phyloP scores from a whole-genome alignment of 2,329 filamentous ascomycete genomes.

The Ophiostoma populinum region DNA sequence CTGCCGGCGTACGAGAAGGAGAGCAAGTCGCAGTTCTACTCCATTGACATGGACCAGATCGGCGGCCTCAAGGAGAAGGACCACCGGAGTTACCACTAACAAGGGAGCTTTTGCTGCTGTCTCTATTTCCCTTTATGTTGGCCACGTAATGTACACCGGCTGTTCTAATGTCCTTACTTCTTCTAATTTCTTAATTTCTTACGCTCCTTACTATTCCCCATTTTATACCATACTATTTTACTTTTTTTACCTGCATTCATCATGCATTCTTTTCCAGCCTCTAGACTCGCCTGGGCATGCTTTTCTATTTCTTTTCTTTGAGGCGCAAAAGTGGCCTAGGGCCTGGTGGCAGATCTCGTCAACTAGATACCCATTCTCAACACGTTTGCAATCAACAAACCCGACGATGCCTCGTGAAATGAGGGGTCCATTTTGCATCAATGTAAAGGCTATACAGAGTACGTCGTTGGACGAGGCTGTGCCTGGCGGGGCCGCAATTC shows the following conservation, averaged over 20 bases:
- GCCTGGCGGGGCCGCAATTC: no score
- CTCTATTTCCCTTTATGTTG: slow-evolving; percentile 2
- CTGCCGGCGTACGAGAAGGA: slow-evolving; percentile 82
- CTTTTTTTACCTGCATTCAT: neutral
- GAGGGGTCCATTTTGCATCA: no score
- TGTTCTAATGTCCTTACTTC: neutral
- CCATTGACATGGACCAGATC: slow-evolving; percentile 85
- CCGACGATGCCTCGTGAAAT: no score
- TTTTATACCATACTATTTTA: slow-evolving; percentile 1
- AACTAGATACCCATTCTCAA: no score
- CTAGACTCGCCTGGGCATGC: slow-evolving; percentile 1
- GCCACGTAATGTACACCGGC: slow-evolving; percentile 1
- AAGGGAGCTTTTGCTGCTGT: neutral
- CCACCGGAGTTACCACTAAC: slow-evolving; percentile 20
- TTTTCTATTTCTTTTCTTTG: neutral
- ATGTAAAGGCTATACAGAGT: no score
- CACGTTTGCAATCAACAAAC: no score
- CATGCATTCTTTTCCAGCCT: neutral
- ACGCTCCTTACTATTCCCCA: slow-evolving; percentile 2
- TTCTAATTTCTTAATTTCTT: slow-evolving; percentile 2
- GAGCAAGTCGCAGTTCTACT: slow-evolving; percentile 66
- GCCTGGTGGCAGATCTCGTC: no score
- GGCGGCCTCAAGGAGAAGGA: slow-evolving; percentile 90
- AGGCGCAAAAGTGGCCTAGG: slow-evolving; percentile 4
- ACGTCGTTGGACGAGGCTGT: no score